Percentiles rank a stretch among this genome's conserved stretches.
These are phyloP conservation scores for Ustilago sp. DNA, from an alignment of 1,284 basidiomycete genomes.

Conservation along the genomic window DNA sequence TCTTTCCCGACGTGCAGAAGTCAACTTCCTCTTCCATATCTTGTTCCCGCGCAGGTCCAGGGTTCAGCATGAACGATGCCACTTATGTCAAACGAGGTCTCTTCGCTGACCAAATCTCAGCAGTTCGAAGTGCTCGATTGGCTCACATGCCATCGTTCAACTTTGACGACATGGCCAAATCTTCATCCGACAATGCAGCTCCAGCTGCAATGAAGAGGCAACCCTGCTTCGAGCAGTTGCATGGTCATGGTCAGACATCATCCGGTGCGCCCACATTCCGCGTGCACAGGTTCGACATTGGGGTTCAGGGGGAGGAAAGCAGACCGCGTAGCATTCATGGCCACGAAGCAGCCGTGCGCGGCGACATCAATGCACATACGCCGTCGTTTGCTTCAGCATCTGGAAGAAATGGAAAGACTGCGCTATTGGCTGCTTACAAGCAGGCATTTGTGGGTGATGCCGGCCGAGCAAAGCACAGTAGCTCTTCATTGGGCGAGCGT, in stretches of 20 bases:
- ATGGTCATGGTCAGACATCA: constrained; percentile 2
- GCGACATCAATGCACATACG: constrained; percentile 24
- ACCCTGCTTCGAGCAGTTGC: constrained; percentile 34
- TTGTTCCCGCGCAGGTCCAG: neutral
- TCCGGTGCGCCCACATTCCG: constrained; percentile 14
- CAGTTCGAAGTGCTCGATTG: constrained; percentile 33
- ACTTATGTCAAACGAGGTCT: constrained; percentile 33
- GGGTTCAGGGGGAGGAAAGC: neutral
- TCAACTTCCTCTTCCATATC: constrained; percentile 8
- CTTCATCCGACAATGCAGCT: neutral
- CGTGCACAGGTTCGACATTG: constrained; percentile 32
- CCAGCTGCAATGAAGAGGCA: constrained; percentile 13
- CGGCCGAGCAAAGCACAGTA: neutral
- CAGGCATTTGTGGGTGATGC: constrained; percentile 31
- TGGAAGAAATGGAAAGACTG: constrained; percentile 34
- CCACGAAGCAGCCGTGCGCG: constrained; percentile 2
- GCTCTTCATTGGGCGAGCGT: constrained; percentile 13
- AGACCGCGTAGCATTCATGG: constrained; percentile 8
- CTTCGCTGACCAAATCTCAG: constrained; percentile 46
- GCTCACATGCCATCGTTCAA: constrained; percentile 35
- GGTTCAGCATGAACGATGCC: constrained; percentile 32
- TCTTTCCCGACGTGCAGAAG: constrained; percentile 32
- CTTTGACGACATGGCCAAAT: constrained; percentile 22
- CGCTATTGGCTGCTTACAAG: constrained; percentile 40
- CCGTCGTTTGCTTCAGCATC: constrained; percentile 28